Evolutionary conservation across 1,284 basidiomycete genomes (phyloP).

Genomic region (Puccinia coronata): DNA sequence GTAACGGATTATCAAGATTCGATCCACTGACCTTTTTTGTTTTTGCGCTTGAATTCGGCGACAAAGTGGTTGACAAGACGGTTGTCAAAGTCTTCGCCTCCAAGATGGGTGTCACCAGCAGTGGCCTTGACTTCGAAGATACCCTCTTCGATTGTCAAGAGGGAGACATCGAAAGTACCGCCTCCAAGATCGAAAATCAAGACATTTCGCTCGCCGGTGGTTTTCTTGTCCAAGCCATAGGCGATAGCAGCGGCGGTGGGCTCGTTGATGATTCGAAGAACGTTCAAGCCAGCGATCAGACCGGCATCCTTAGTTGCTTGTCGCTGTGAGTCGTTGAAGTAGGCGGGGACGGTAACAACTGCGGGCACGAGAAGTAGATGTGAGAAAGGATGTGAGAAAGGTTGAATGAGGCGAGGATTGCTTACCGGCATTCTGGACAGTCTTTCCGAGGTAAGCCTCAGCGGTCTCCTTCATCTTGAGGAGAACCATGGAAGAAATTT

Average conservation of each 20-base stretch:
- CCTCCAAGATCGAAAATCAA: conserved; percentile 98
- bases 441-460: conserved; percentile 89
- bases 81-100: conserved; percentile 99
- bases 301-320: conserved; percentile 95
- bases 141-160: conserved; percentile 95
- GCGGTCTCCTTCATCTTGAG: conserved; percentile 98
- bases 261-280: conserved; percentile 95
- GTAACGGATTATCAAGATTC: no score
- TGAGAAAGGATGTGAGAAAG: not conserved
- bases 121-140: conserved; percentile 99
- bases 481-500: conserved; percentile 96
- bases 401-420: conserved; percentile 35
- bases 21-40: conserved; percentile 78
- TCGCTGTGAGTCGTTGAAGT: conserved; percentile 97
- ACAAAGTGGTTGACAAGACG: conserved; percentile 96
- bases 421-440: conserved; percentile 84
- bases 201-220: conserved; percentile 82
- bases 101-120: conserved; percentile 97
- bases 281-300: conserved; percentile 82
- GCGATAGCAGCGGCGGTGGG: conserved; percentile 93
- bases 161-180: conserved; percentile 98
- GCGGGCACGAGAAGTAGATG: not conserved
- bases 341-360: conserved; percentile 73
- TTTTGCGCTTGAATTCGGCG: conserved; percentile 98
- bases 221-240: conserved; percentile 86